phyloP scores from a whole-genome alignment of 805 yeast species.

The Hanseniaspora thailandica region DNA sequence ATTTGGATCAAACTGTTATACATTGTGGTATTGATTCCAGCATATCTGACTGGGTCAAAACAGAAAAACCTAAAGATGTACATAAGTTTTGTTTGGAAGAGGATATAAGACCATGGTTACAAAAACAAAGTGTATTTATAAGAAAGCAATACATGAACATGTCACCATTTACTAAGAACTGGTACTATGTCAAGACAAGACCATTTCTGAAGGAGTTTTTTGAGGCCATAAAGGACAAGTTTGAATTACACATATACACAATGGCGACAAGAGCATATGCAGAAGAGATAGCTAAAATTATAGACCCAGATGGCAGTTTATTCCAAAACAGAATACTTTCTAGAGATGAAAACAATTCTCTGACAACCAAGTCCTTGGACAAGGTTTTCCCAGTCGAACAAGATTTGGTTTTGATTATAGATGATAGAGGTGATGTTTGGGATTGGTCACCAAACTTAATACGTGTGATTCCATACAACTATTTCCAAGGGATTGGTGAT shows the following conservation, averaged over 20 bases:
- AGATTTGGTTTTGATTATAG: slow-evolving; percentile 90
- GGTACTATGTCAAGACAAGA: slow-evolving; percentile 86
- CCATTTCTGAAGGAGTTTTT: slow-evolving; percentile 77
- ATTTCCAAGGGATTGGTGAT: slow-evolving; percentile 94
- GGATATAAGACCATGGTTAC: slow-evolving; percentile 31
- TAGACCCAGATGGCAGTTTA: slow-evolving; percentile 76
- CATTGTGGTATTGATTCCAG: slow-evolving; percentile 93
- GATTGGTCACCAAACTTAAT: slow-evolving; percentile 87
- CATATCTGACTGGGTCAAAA: slow-evolving; percentile 90
- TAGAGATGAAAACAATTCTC: slow-evolving; percentile 86
- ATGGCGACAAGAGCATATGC: slow-evolving; percentile 98
- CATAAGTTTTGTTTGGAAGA: slow-evolving; percentile 67
- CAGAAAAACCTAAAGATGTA: slow-evolving; percentile 77
- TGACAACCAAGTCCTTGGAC: slow-evolving; percentile 77
- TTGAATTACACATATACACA: slow-evolving; percentile 89
- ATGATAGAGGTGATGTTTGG: slow-evolving; percentile 98
- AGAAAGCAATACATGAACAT: slow-evolving; percentile 48
- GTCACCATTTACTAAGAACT: slow-evolving; percentile 38
- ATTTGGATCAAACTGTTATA: slow-evolving; percentile 91
- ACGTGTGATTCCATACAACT: slow-evolving; percentile 89
- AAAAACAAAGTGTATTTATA: slow-evolving; percentile 34
- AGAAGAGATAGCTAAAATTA: slow-evolving; percentile 70
- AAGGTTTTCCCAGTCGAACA: slow-evolving; percentile 91
- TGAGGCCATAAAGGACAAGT: slow-evolving; percentile 46
- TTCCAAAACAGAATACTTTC: slow-evolving; percentile 88